Evolutionary conservation across 2,329 filamentous ascomycete species (phyloP).

Genomic region (Scopulariopsis brevicaulis): DNA sequence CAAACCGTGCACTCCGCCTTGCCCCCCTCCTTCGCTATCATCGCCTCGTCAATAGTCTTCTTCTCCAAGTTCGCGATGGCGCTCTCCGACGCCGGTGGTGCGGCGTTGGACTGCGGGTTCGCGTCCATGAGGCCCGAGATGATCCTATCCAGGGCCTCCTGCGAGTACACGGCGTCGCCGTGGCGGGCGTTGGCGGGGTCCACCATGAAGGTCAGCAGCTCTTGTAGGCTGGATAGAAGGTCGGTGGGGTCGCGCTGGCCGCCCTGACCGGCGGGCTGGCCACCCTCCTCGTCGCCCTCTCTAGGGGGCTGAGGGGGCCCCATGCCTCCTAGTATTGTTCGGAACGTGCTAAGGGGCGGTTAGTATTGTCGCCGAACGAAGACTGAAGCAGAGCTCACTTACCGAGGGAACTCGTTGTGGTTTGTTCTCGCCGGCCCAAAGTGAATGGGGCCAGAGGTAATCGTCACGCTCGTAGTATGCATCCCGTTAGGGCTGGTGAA

Average conservation of each 20-base stretch:
- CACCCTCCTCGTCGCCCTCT: background rate
- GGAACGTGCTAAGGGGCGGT: background rate
- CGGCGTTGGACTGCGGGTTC: conserved; percentile 63
- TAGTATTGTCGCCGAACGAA: background rate
- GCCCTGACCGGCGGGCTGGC: background rate
- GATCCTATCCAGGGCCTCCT: conserved; percentile 83
- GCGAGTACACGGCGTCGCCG: conserved; percentile 80
- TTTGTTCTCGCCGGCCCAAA: background rate
- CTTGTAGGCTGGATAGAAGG: conserved; percentile 30
- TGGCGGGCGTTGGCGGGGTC: conserved; percentile 39
- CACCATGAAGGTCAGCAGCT: conserved; percentile 39
- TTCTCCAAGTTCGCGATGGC: conserved; percentile 66
- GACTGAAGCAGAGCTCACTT: background rate
- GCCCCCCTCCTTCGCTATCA: conserved; percentile 39
- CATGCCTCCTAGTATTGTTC: conserved; percentile 2
- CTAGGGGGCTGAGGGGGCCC: background rate
- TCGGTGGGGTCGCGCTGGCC: conserved; percentile 7
- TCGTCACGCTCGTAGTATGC: conserved; percentile 3
- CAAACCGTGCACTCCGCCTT: conserved; percentile 85
- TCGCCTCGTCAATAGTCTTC: conserved; percentile 55
- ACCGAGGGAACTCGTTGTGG: conserved; percentile 1
- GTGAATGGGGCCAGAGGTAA: conserved; percentile 2
- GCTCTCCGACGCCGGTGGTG: conserved; percentile 65
- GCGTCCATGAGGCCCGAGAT: conserved; percentile 83
- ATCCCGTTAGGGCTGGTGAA: conserved; percentile 2